Evolutionary conservation across 768 basidiomycete genomes (phyloP), one percentile per base, ranked within the genome.

Genomic region (Dacryopinax spathularia): DNA sequence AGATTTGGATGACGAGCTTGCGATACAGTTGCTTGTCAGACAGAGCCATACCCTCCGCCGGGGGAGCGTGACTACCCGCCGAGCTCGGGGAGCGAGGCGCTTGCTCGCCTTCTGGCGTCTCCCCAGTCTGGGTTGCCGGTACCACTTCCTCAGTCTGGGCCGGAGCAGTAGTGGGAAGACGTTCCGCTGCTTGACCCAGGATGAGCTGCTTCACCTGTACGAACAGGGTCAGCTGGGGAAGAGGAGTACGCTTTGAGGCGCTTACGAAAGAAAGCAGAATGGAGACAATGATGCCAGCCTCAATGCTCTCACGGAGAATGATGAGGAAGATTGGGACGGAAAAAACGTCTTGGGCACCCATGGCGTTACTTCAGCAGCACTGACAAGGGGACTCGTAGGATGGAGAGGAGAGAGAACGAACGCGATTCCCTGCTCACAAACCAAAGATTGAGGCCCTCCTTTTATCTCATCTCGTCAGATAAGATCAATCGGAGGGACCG

Each of bases 1-100:
- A 84, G 63, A 94, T 88, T 84, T 91, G 69, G 9, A 25, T 5
- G 13, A 56, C 48, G 29, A 56, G 48, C 48, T 56, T 56, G 48
- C 48, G 48, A 20, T 56, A 56, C 13, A 56, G 48, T 20, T 56
- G 48, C 48, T 56, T 56, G n/a, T n/a, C n/a, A n/a, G n/a, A n/a
- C n/a, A n/a, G n/a, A n/a, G n/a, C n/a, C n/a, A n/a, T n/a, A n/a
- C n/a, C n/a, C n/a, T n/a, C n/a, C n/a, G n/a, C n/a, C n/a, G n/a
- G n/a, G n/a, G n/a, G n/a, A n/a, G n/a, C n/a, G n/a, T n/a, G n/a
- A n/a, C n/a, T n/a, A n/a, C n/a, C n/a, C n/a, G n/a, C n/a, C n/a
- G n/a, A n/a, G n/a, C n/a, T n/a, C n/a, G n/a, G n/a, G n/a, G n/a
- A n/a, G n/a, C n/a, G n/a, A n/a, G n/a, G n/a, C n/a, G n/a, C n/a